Base-by-base conservation (phyloP, 129 eudicot species). In the Kitagawia praeruptora region DNA sequence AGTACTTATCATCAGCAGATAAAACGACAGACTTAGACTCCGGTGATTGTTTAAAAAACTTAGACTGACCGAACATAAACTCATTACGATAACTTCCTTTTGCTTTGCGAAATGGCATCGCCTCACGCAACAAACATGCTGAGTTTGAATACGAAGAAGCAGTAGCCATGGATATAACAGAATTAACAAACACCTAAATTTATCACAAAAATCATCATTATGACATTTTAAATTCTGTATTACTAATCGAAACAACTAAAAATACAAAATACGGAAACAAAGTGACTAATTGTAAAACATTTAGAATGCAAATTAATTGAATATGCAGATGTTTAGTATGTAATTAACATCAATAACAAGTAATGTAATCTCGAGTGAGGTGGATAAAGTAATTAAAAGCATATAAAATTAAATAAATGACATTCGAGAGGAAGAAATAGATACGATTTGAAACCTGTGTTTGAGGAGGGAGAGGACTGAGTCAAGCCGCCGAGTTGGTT, bases 71-170 rank as follows among this genome's bases (percentile, higher is more conserved):
- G 81, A 48, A 80, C 12, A 79, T 27, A 34, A 63, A 64, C 38
- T 73, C 82, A 25, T 61, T 61, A 46, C 77, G 13, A 79, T 39
- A 51, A 61, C 70, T 21, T 73, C 53, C 77, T 41, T 51, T 40
- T 42, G 78, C 34, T 46, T 66, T 70, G 27, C 66, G 75, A 79
- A 83, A 77, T 18, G 69, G 80, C 74, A 75, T 21, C 1, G 75
- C 76, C 46, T 88, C 87, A 63, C 71, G 82, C 47, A 78, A 78
- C 45, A 90, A 75, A 84, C 75, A 82, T 18, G 87, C 76, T 16
- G 93, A 89, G 76, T 86, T 82, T 38, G 86, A 75, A 77, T 85
- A 71, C 7, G 88, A 85, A 77, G 85, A 63, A 2, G 89, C 84
- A 74, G 88, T 71, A 3, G 86, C 91, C 91, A 88, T 93, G 54